Evolutionary conservation across 768 basidiomycete genomes (phyloP).

Genomic region (Tylopilus subfusipes): DNA sequence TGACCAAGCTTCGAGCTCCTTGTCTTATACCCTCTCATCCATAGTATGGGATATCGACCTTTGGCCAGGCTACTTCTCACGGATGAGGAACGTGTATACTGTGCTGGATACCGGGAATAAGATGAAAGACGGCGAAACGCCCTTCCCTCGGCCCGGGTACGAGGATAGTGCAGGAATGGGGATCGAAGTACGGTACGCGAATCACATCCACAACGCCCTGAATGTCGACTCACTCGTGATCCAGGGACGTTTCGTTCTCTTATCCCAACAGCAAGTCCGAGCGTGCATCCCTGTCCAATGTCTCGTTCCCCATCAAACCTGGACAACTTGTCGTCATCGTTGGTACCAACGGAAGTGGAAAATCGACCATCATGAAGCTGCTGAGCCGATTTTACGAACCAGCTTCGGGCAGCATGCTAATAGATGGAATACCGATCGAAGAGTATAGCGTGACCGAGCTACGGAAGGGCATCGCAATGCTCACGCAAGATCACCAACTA

Average conservation of each 20-base stretch:
- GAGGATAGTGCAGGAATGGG: constrained; percentile 10
- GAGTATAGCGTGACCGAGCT: constrained; percentile 33
- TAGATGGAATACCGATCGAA: constrained; percentile 37
- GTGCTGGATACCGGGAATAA: constrained; percentile 17
- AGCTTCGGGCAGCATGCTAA: constrained; percentile 35
- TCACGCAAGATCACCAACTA: constrained; percentile 39
- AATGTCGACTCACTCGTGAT: not conserved
- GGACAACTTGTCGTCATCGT: constrained; percentile 36
- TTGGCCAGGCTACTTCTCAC: constrained; percentile 17
- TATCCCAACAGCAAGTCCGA: constrained; percentile 43
- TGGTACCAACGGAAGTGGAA: constrained; percentile 34
- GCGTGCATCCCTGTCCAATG: constrained; percentile 21
- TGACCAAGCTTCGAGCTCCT: constrained; percentile 21
- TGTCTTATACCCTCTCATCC: constrained; percentile 22
- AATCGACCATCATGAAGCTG: constrained; percentile 40
- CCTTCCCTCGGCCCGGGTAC: not conserved
- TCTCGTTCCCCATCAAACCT: constrained; percentile 30
- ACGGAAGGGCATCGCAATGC: constrained; percentile 38
- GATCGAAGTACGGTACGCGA: constrained; percentile 18
- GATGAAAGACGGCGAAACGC: constrained; percentile 25
- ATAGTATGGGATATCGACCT: constrained; percentile 3
- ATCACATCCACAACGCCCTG: not conserved
- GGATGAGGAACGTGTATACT: constrained; percentile 24
- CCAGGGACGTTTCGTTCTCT: constrained; percentile 48
- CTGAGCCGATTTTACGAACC: constrained; percentile 34